Percentiles rank a stretch among this genome's conserved stretches.
Conservation (phyloP, 768 basidiomycete genomes). For the Rhizopogon vesiculosus region DNA sequence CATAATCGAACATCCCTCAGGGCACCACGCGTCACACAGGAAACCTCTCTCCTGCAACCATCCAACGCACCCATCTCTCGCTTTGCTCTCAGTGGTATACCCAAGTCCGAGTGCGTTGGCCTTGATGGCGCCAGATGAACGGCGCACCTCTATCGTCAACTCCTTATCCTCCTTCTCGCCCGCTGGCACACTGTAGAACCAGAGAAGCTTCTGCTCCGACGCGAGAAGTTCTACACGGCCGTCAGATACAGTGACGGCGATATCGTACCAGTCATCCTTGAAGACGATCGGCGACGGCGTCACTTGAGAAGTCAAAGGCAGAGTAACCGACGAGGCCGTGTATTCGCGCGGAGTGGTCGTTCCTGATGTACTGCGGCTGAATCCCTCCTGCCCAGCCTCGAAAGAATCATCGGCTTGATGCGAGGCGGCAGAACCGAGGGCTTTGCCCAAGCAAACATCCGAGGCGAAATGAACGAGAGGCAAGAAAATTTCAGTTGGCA, state of each 20-base stretch:
- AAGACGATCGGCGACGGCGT: constrained; percentile 7
- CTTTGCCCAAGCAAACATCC: constrained; percentile 23
- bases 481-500: constrained; percentile 87
- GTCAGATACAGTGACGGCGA: constrained; percentile 39
- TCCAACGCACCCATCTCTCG: neutral
- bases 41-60: constrained; percentile 11
- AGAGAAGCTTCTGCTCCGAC: constrained; percentile 45
- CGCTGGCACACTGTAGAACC: constrained; percentile 39
- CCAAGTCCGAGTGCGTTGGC: neutral
- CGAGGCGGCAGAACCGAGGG: neutral
- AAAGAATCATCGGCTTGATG: neutral
- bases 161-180: constrained; percentile 17
- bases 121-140: constrained; percentile 37
- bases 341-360: constrained; percentile 1
- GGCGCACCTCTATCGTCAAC: constrained; percentile 36
- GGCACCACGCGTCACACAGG: constrained; percentile 1
- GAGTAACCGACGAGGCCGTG: constrained; percentile 13
- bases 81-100: neutral
- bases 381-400: neutral
- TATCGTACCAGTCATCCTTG: constrained; percentile 27
- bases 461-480: constrained; percentile 87
- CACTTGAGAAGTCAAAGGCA: constrained; percentile 4
- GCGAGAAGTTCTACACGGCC: constrained; percentile 46
- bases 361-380: neutral
- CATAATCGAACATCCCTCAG: constrained; percentile 19